These are phyloP conservation scores for Plasmodium berghei DNA, from an alignment of 169 alveolate genomes.

Conservation along the genomic window DNA sequence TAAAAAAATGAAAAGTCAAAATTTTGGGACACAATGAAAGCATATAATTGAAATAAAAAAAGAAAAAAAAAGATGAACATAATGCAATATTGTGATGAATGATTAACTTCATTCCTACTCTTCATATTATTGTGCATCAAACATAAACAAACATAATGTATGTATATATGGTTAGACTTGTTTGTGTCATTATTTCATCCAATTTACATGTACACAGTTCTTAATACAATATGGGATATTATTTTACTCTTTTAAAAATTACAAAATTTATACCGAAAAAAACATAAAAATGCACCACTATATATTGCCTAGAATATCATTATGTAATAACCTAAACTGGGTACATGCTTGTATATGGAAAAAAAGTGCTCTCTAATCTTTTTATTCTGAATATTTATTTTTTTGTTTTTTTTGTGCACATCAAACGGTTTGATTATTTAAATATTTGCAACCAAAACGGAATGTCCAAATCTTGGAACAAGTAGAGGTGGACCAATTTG, in stretches of 20 bases:
- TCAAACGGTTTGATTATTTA: background rate
- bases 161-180: background rate
- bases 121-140: too few species aligned
- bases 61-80: background rate
- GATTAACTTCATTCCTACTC: background rate
- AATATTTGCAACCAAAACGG: conserved; percentile 80
- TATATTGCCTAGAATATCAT: too few species aligned
- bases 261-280: background rate
- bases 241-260: background rate
- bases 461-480: conserved; percentile 87
- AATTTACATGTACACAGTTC: too few species aligned
- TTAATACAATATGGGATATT: background rate
- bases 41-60: background rate
- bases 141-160: background rate
- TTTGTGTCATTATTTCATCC: too few species aligned
- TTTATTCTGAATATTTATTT: background rate
- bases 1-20: background rate
- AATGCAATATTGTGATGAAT: background rate
- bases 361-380: background rate
- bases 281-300: background rate
- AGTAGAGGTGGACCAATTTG: conserved; percentile 83
- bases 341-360: background rate
- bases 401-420: background rate
- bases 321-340: background rate
- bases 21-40: background rate